Conservation (phyloP, 2,329 filamentous ascomycete species). For the Epichloe sibirici region DNA sequence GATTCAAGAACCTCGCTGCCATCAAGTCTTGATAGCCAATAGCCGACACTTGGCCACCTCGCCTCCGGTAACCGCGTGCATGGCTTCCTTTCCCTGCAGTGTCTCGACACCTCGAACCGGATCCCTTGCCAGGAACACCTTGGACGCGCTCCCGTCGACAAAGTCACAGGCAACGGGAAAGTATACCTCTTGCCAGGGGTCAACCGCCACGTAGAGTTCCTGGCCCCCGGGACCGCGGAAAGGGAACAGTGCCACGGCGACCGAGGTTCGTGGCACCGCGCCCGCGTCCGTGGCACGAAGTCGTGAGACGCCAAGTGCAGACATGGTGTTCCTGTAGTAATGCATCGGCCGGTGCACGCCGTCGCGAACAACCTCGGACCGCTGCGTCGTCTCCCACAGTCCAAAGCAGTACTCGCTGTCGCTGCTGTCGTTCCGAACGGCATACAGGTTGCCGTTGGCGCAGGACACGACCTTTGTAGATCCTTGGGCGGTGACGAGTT, state of each 20-base stretch:
- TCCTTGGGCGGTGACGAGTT: slow-evolving; percentile 10
- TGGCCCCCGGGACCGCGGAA: slow-evolving; percentile 6
- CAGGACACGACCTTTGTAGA: slow-evolving; percentile 18
- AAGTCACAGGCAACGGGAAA: slow-evolving; percentile 20
- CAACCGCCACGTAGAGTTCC: slow-evolving; percentile 11
- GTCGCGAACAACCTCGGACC: slow-evolving; percentile 13
- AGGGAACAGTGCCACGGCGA: slow-evolving; percentile 11
- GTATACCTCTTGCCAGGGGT: slow-evolving; percentile 12
- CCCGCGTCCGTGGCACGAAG: slow-evolving; percentile 13
- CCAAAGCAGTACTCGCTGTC: slow-evolving; percentile 11
- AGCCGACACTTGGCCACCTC: slow-evolving; percentile 9
- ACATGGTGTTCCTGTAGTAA: slow-evolving; percentile 23
- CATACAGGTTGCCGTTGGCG: slow-evolving; percentile 23
- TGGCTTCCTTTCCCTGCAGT: slow-evolving; percentile 13
- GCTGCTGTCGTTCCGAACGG: slow-evolving; percentile 10
- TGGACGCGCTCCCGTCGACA: slow-evolving; percentile 9
- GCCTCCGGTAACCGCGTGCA: slow-evolving; percentile 17
- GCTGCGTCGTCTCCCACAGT: slow-evolving; percentile 11
- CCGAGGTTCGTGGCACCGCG: slow-evolving; percentile 9
- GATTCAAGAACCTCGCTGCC: neutral
- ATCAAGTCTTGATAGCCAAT: slow-evolving; percentile 2
- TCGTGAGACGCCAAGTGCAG: slow-evolving; percentile 17
- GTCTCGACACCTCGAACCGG: slow-evolving; percentile 11
- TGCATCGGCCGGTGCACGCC: slow-evolving; percentile 16
- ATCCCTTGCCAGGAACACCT: slow-evolving; percentile 18